Evolutionary conservation across 2,329 filamentous ascomycete genomes (phyloP).

Genomic region (Drechmeria coniospora): DNA sequence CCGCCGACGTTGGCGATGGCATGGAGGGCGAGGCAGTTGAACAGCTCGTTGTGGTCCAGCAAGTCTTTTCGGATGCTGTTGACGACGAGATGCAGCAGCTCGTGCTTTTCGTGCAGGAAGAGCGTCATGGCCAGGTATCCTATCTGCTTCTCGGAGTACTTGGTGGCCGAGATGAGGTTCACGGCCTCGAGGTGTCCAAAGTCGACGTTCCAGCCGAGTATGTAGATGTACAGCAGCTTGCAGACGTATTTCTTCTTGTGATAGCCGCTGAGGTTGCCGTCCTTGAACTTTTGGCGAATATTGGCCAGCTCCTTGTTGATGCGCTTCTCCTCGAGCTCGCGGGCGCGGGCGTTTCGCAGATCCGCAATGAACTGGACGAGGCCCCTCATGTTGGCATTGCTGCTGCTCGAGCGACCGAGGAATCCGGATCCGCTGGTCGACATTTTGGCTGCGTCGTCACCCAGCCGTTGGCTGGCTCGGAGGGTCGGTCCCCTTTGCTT

Average conservation of each 20-base stretch:
- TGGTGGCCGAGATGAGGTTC: constrained; percentile 88
- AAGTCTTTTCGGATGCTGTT: constrained; percentile 98
- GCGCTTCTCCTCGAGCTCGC: constrained; percentile 94
- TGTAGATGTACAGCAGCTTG: constrained; percentile 99
- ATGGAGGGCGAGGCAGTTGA: constrained; percentile 92
- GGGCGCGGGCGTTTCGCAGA: constrained; percentile 80
- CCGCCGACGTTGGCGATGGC: constrained; percentile 96
- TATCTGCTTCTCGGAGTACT: constrained; percentile 99
- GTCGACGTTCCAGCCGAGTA: constrained; percentile 96
- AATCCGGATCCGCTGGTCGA: constrained; percentile 44
- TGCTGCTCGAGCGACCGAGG: constrained; percentile 48
- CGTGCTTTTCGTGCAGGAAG: constrained; percentile 93
- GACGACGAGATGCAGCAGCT: constrained; percentile 87
- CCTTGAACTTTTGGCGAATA: constrained; percentile 96
- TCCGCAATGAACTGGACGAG: constrained; percentile 98
- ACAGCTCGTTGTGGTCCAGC: constrained; percentile 86
- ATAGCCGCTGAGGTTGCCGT: constrained; percentile 84
- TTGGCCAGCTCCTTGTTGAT: constrained; percentile 99
- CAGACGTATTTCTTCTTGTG: constrained; percentile 99
- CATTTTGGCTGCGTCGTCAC: constrained; percentile 23
- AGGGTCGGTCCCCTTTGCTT: no score
- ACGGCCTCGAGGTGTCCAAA: constrained; percentile 97
- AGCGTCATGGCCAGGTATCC: constrained; percentile 95
- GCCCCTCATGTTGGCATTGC: constrained; percentile 58
- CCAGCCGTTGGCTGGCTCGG: constrained; percentile 4